Evolutionary conservation across 1,139 yeast genomes (phyloP).

Genomic region (Taphrina flavorubra): DNA sequence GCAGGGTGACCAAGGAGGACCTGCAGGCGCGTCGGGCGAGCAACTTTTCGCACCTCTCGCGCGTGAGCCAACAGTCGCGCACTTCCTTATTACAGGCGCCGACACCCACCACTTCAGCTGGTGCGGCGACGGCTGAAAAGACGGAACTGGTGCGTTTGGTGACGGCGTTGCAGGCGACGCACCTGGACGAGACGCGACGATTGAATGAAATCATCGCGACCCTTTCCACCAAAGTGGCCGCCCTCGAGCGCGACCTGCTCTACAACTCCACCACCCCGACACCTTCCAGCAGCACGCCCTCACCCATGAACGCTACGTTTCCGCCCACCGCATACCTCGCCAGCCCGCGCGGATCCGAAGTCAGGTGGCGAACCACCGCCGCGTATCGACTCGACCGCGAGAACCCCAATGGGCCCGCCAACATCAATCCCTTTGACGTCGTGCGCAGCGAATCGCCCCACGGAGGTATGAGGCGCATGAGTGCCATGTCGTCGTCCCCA

Average conservation of each 20-base stretch:
- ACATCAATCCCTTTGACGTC: not conserved
- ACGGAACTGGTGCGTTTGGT: constrained; percentile 22
- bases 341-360: constrained; percentile 8
- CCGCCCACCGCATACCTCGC: constrained; percentile 1
- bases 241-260: constrained; percentile 24
- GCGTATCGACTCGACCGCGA: constrained; percentile 4
- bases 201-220: constrained; percentile 25
- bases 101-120: not conserved
- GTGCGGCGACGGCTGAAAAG: not conserved
- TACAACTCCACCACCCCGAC: not conserved
- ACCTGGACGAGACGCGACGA: constrained; percentile 31
- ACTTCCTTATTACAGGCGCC: too few species aligned
- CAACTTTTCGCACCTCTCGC: not conserved
- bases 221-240: constrained; percentile 19
- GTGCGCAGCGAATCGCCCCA: constrained; percentile 11
- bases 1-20: constrained; percentile 11
- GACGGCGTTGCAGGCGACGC: constrained; percentile 28
- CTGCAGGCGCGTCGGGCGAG: constrained; percentile 6
- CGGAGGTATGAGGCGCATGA: constrained; percentile 13
- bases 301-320: constrained; percentile 8
- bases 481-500: constrained; percentile 23
- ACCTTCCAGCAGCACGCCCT: constrained; percentile 17
- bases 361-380: constrained; percentile 20
- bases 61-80: not conserved
- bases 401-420: not conserved